Conservation (phyloP, 2,329 filamentous ascomycete species). For the Clonostachys sp. region DNA sequence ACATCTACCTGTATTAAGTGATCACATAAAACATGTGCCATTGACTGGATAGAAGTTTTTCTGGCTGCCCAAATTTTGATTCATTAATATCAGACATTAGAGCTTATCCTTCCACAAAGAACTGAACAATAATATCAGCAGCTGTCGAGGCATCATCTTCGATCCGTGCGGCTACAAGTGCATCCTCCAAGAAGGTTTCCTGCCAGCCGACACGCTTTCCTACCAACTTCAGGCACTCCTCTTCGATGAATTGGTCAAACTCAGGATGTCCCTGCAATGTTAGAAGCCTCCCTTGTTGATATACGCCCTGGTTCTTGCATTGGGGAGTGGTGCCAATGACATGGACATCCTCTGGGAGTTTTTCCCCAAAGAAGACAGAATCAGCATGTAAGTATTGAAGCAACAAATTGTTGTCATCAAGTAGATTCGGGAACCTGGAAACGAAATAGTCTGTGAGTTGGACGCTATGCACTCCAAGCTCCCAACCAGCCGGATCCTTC, state of each 20-base stretch:
- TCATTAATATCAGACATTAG: too few relatives aligned
- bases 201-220: conserved; percentile 10
- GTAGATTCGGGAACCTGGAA: too few relatives aligned
- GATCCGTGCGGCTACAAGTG: conserved; percentile 4
- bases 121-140: conserved; percentile 10
- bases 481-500: conserved; percentile 18
- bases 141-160: conserved; percentile 8
- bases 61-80: not conserved
- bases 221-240: conserved; percentile 25
- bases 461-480: conserved; percentile 19
- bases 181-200: not conserved
- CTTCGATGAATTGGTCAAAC: conserved; percentile 31
- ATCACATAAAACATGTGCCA: too few relatives aligned
- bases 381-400: not conserved
- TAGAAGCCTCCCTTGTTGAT: conserved; percentile 26
- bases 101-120: conserved; percentile 3
- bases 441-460: conserved; percentile 11
- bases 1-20: too few relatives aligned
- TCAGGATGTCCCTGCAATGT: conserved; percentile 36
- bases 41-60: not conserved
- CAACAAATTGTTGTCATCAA: not conserved
- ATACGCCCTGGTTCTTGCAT: conserved; percentile 30
- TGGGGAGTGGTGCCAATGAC: conserved; percentile 14
- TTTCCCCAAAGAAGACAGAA: not conserved
- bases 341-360: not conserved